Evolutionary conservation across 1,139 yeast species (phyloP).

Genomic region (Nakaseomyces nivariensis): DNA sequence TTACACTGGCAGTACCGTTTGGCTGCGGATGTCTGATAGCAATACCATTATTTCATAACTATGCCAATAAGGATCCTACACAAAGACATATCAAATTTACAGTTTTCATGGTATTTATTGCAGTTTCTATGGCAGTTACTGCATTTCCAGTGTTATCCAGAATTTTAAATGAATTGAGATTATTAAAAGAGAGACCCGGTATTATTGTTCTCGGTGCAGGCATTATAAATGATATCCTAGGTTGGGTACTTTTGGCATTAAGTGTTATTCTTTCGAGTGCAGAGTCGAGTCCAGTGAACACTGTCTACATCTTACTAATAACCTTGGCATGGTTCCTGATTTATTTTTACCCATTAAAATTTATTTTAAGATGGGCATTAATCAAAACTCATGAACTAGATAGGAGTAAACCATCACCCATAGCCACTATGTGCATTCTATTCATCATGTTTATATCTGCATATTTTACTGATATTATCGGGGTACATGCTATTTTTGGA

Average conservation of each 20-base stretch:
- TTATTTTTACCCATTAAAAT: slow-evolving; percentile 39
- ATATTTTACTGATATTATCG: slow-evolving; percentile 70
- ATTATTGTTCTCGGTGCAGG: slow-evolving; percentile 77
- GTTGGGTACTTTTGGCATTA: slow-evolving; percentile 71
- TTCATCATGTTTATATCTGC: slow-evolving; percentile 53
- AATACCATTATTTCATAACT: slow-evolving; percentile 52
- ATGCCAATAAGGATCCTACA: slow-evolving; percentile 31
- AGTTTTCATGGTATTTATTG: slow-evolving; percentile 68
- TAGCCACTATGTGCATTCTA: slow-evolving; percentile 48
- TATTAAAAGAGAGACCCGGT: slow-evolving; percentile 65
- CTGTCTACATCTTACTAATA: slow-evolving; percentile 57
- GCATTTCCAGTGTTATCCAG: slow-evolving; percentile 80
- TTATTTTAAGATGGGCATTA: slow-evolving; percentile 38
- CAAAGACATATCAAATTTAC: slow-evolving; percentile 43
- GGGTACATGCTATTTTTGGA: slow-evolving; percentile 76
- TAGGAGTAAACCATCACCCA: slow-evolving; percentile 54
- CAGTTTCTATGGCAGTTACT: slow-evolving; percentile 73
- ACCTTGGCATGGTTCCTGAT: slow-evolving; percentile 59
- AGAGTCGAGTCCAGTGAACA: slow-evolving; percentile 49
- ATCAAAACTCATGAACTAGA: slow-evolving; percentile 33
- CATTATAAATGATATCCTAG: slow-evolving; percentile 66
- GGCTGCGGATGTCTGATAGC: slow-evolving; percentile 68
- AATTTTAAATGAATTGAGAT: slow-evolving; percentile 59
- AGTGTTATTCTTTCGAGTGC: slow-evolving; percentile 68
- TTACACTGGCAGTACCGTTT: slow-evolving; percentile 67